Evolutionary conservation across 78 protist genomes (phyloP).

Genomic region (Pelomyxa schiedti): DNA sequence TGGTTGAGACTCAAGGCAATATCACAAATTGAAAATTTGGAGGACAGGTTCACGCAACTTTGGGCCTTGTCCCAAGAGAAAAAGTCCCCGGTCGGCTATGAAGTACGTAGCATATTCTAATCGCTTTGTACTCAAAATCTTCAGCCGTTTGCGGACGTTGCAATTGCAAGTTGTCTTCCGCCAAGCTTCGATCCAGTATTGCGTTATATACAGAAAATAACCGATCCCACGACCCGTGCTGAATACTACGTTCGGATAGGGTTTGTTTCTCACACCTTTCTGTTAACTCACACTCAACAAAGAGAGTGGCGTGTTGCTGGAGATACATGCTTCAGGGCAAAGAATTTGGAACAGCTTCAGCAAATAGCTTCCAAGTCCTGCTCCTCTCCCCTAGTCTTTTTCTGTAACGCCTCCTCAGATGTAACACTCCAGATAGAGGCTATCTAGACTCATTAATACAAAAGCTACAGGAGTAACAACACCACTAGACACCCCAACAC

Average conservation of each 20-base stretch:
- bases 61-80: constrained; percentile 23
- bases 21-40: constrained; percentile 9
- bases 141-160: constrained; percentile 54
- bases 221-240: constrained; percentile 9
- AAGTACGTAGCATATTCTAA: no score
- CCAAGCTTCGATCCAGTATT: constrained; percentile 27
- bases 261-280: no score
- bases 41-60: constrained; percentile 4
- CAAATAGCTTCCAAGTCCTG: no score
- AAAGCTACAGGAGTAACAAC: no score
- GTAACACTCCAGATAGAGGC: no score
- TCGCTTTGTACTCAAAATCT: no score
- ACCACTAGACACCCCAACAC: no score
- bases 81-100: constrained; percentile 54
- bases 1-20: constrained; percentile 47
- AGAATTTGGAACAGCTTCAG: constrained; percentile 14
- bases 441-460: no score
- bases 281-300: no score
- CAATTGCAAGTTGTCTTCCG: constrained; percentile 14
- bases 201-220: constrained; percentile 34
- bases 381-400: no score
- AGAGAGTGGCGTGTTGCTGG: constrained; percentile 32
- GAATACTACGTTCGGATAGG: constrained; percentile 24
- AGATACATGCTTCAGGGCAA: constrained; percentile 37
- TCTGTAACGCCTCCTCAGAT: no score